These are phyloP conservation scores for Haplosporangium sp. DNA, from an alignment of 371 early-diverging fungal species.

Conservation along the genomic window DNA sequence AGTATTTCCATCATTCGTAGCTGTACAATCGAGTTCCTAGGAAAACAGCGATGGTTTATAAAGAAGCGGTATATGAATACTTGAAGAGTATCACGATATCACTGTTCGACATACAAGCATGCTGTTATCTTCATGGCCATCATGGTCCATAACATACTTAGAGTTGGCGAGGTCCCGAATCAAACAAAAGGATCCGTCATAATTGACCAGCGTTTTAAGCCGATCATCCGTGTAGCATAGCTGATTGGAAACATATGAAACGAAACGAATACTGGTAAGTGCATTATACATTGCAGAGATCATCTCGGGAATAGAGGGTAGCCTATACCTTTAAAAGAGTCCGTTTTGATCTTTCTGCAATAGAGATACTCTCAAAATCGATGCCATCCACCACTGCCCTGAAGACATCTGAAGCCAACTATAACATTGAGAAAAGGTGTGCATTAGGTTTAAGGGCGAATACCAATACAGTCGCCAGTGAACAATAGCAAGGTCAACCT, in stretches of 20 bases:
- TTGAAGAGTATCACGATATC: background rate
- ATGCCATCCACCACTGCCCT: slow-evolving; percentile 25
- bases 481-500: background rate
- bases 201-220: slow-evolving; percentile 14
- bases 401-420: slow-evolving; percentile 34
- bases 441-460: background rate
- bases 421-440: background rate
- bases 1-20: slow-evolving; percentile 31
- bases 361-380: slow-evolving; percentile 27
- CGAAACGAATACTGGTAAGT: background rate
- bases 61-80: background rate
- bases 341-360: slow-evolving; percentile 43
- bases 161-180: slow-evolving; percentile 29
- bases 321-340: slow-evolving; percentile 24
- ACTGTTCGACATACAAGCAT: background rate
- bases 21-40: slow-evolving; percentile 27
- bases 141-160: slow-evolving; percentile 7
- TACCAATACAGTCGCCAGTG: background rate
- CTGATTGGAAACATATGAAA: background rate
- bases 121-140: background rate
- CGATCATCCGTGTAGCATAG: slow-evolving; percentile 22
- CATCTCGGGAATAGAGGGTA: background rate
- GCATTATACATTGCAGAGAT: background rate
- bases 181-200: slow-evolving; percentile 6
- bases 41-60: background rate